phyloP scores from a whole-genome alignment of 2,329 filamentous ascomycete species.

The Penicillium sclerotiorum region DNA sequence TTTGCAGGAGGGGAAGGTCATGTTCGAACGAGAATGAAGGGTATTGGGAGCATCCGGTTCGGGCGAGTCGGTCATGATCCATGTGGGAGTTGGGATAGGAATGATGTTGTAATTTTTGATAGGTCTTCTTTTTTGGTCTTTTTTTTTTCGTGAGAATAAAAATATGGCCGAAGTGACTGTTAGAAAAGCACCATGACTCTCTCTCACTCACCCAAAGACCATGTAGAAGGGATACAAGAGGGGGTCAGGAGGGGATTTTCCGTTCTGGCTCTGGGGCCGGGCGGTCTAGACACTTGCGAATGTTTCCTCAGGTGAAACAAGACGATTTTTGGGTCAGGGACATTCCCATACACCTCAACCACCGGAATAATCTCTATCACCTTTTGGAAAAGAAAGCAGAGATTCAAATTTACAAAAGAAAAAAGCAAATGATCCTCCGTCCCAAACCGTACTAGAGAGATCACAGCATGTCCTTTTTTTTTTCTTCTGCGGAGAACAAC shows the following conservation, averaged over 20 bases:
- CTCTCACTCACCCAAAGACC: neutral
- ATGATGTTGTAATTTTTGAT: neutral
- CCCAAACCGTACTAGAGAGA: too few species aligned
- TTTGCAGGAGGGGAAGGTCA: conserved; percentile 35
- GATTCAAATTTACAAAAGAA: neutral
- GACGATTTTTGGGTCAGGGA: conserved; percentile 14
- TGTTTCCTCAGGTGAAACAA: conserved; percentile 23
- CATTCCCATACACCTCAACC: neutral
- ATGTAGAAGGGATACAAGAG: conserved; percentile 6
- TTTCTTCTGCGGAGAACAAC: conserved; percentile 11
- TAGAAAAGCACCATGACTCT: conserved; percentile 32
- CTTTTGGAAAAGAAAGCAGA: neutral
- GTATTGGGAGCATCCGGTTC: conserved; percentile 35
- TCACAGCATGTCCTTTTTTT: too few species aligned
- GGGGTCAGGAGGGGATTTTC: conserved; percentile 29
- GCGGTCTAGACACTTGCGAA: conserved; percentile 36
- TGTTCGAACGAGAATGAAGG: conserved; percentile 26
- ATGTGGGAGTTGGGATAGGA: conserved; percentile 21
- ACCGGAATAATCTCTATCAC: neutral
- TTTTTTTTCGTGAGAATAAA: neutral
- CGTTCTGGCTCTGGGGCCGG: conserved; percentile 26
- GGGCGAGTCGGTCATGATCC: conserved; percentile 38
- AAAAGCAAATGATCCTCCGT: too few species aligned
- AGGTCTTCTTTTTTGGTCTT: neutral
- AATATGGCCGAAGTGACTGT: conserved; percentile 3